Base-by-base conservation (phyloP, 371 early-diverging fungal species). In the Coemansia sp. region DNA sequence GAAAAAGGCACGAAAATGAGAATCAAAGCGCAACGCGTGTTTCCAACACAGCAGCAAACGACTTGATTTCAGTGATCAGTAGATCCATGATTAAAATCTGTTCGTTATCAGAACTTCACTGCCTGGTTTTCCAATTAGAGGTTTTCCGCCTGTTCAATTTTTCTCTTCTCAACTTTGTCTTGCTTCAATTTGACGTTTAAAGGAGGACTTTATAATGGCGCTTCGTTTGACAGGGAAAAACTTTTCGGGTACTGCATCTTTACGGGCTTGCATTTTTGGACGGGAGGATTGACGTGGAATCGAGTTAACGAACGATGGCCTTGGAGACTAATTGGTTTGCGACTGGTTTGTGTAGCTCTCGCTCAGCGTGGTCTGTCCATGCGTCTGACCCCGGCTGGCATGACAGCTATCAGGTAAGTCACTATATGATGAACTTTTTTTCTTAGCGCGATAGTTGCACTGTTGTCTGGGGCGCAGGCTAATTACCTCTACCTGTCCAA, bases 361-460 rank as follows among this genome's bases (percentile, higher is more conserved):
- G 75, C 71, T 24, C 75, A 74, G 75, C 75, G 75, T 62, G 75
- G 71, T 31, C 49, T 69, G 34, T 58, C 70, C 32, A 62, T 74
- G 75, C 75, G 62, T 32, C 59, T 74, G 49, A 70, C 75, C 24
- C 75, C 75, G 5, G 75, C 71, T 10, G 75, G 71, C 29, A 42
- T 58, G 36, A 54, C 65, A 11, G 75, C 75, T 16, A 58, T 74
- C 58, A 61, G 75, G 72, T 72, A 72, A 50, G 49, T 32, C 18
- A 57, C 18, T 50, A 2, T 7, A 5, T 40, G 18, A 18, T 24
- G 18, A 54, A 16, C 12, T 54, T 29, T 24, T 2, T 47, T 18
- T 47, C 16, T 47, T 24, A 24, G 24, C 24, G 24, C 24, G 24
- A 24, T 24, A 24, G 24, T 24, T 24, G 38, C 38, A 38, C 10